Conservation (phyloP, 345 rosid species). For the Nasturtium officinale region DNA sequence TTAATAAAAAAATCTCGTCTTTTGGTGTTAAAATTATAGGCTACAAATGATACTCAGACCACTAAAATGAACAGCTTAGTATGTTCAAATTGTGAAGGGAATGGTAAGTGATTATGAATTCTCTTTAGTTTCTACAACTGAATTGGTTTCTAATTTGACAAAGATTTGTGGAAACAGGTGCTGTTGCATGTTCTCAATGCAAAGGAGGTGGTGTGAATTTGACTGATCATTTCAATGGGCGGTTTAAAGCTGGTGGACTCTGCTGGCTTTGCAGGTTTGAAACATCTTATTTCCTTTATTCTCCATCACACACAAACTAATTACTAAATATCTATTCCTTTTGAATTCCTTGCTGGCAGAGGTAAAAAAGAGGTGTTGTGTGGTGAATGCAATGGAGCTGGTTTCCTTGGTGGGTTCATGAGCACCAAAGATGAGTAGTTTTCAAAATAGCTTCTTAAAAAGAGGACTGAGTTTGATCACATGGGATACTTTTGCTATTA, state of each 20-base stretch:
- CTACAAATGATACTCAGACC: conserved; percentile 44
- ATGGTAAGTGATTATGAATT: conserved; percentile 48
- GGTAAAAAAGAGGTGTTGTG: conserved; percentile 84
- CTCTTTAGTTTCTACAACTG: neutral
- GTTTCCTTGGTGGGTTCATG: conserved; percentile 92
- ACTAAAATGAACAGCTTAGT: conserved; percentile 63
- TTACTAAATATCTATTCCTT: neutral
- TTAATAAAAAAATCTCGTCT: neutral
- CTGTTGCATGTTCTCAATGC: conserved; percentile 66
- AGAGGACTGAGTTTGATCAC: neutral
- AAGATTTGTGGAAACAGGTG: conserved; percentile 47
- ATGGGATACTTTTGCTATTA: neutral
- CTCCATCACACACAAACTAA: neutral
- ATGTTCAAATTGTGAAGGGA: conserved; percentile 77
- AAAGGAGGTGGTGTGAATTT: conserved; percentile 84
- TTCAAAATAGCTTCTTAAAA: neutral
- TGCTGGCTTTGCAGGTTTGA: conserved; percentile 96
- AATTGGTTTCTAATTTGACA: conserved; percentile 5
- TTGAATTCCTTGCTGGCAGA: conserved; percentile 48
- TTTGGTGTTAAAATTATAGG: conserved; percentile 52
- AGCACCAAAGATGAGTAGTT: conserved; percentile 66
- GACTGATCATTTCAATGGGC: conserved; percentile 91
- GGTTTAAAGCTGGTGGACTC: conserved; percentile 83
- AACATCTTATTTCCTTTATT: neutral
- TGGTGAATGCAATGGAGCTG: conserved; percentile 93